phyloP scores from a whole-genome alignment of 2,329 filamentous ascomycete species.

The Fusarium nisikadoi region DNA sequence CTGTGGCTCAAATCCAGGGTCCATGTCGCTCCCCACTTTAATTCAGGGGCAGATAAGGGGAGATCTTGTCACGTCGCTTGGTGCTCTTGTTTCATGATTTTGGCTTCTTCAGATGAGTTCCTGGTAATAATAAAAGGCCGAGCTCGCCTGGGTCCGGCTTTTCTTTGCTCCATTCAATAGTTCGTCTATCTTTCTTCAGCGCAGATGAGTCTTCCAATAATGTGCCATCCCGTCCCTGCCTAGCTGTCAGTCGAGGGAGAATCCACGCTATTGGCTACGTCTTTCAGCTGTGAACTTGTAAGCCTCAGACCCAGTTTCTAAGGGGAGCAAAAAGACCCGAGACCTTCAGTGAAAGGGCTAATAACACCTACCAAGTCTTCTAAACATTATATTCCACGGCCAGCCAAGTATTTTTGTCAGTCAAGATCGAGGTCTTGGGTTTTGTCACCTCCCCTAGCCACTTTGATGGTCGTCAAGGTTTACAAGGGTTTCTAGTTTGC shows the following conservation, averaged over 20 bases:
- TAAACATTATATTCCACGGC: not conserved
- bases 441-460: not conserved
- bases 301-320: slow-evolving; percentile 21
- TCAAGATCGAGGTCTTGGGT: not conserved
- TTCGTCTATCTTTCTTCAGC: not conserved
- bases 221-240: slow-evolving; percentile 20
- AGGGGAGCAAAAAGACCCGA: not conserved
- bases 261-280: slow-evolving; percentile 25
- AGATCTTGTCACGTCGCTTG: slow-evolving; percentile 36
- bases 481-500: slow-evolving; percentile 14
- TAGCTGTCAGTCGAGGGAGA: slow-evolving; percentile 27
- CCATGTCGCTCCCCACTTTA: slow-evolving; percentile 29
- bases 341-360: not conserved
- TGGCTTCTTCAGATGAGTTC: slow-evolving; percentile 13
- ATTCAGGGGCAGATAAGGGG: slow-evolving; percentile 39
- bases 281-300: slow-evolving; percentile 31
- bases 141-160: not conserved
- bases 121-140: slow-evolving; percentile 1
- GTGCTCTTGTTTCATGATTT: slow-evolving; percentile 35
- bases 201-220: slow-evolving; percentile 23
- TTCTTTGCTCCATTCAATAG: slow-evolving; percentile 14
- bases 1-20: slow-evolving; percentile 42
- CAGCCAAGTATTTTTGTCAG: not conserved
- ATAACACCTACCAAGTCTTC: not conserved
- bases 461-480: not conserved